Evolutionary conservation across 164 flowering plant species (phyloP), one percentile per base, ranked within the genome.

Genomic region (Vitis cinerea): DNA sequence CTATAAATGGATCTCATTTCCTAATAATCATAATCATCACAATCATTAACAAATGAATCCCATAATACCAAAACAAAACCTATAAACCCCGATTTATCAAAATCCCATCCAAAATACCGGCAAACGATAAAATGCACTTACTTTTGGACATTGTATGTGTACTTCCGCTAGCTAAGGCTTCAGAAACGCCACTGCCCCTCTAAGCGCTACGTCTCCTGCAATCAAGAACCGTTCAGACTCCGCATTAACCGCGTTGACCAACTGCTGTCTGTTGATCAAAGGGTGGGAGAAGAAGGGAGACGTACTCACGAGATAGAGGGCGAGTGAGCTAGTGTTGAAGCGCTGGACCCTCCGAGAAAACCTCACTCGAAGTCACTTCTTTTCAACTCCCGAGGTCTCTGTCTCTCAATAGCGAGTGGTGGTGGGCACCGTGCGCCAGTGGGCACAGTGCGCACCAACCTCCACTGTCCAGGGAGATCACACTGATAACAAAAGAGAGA

Each of bases 331-430:
- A 23, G 70, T 23, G 4, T 50, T 54, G 69, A 60, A 60, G 30
- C n/a, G 64, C n/a, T 74, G 83, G 75, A 70, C 68, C 70, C 77
- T 70, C 77, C 82, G 73, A 76, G 82, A 73, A 80, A 73, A 78
- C 75, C 82, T 76, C 82, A 74, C 74, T 73, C 74, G 67, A 81
- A 77, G 78, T 75, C 84, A 83, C 81, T 77, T 77, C 64, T 59
- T 67, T 72, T 67, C 72, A 56, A 75, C 72, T 77, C 85, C 78
- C 85, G 79, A 82, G 82, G 82, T 71, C 72, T 61, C 69, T 74
- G 67, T 72, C 72, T 52, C 57, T 69, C n/a, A 52, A 47, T 27
- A 52, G 66, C 29, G 69, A 70, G 70, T 65, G 59, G 50, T 51
- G 61, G 64, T 54, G 73, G 59, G 15, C 37, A 56, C 14, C 37